phyloP scores from a whole-genome alignment of 164 flowering plant species.

The Litsea cubeba region DNA sequence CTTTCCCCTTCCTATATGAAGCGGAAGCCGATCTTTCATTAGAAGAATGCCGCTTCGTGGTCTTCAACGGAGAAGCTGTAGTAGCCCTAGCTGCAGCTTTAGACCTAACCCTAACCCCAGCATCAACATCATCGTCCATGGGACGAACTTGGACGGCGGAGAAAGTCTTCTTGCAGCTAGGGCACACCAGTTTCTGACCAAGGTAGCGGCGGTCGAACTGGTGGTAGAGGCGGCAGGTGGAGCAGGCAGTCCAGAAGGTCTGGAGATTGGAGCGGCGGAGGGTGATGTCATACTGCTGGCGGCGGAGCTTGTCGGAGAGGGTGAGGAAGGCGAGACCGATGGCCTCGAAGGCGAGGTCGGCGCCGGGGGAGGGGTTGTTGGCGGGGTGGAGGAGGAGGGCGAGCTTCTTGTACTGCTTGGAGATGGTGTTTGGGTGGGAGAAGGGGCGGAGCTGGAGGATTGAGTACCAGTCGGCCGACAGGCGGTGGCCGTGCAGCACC shows the following conservation, averaged over 20 bases:
- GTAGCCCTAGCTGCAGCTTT: not conserved
- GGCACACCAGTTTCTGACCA: conserved; percentile 66
- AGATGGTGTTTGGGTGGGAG: conserved; percentile 50
- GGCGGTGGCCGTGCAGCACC: conserved; percentile 38
- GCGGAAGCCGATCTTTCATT: not conserved
- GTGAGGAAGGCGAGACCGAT: conserved; percentile 34
- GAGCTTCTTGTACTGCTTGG: conserved; percentile 65
- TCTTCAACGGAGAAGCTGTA: not conserved
- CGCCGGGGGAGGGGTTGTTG: conserved; percentile 49
- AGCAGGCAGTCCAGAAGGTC: conserved; percentile 71
- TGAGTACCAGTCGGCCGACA: conserved; percentile 48
- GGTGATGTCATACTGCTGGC: conserved; percentile 65
- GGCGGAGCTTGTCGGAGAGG: conserved; percentile 48
- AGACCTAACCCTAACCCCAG: not conserved
- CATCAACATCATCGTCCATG: conserved; percentile 3
- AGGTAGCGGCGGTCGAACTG: conserved; percentile 72
- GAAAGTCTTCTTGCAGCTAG: conserved; percentile 69
- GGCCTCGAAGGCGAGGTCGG: conserved; percentile 76
- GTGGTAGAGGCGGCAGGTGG: conserved; percentile 57
- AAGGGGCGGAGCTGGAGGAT: conserved; percentile 70
- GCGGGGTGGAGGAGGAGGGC: conserved; percentile 75
- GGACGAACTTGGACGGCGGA: conserved; percentile 45
- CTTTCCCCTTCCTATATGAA: conserved; percentile 5
- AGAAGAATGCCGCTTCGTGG: not conserved
- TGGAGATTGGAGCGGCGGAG: conserved; percentile 50